A percentile compares a stretch with the other conserved stretches of the same genome.
Conservation (phyloP, 768 basidiomycete genomes). For the Suillus paluster region DNA sequence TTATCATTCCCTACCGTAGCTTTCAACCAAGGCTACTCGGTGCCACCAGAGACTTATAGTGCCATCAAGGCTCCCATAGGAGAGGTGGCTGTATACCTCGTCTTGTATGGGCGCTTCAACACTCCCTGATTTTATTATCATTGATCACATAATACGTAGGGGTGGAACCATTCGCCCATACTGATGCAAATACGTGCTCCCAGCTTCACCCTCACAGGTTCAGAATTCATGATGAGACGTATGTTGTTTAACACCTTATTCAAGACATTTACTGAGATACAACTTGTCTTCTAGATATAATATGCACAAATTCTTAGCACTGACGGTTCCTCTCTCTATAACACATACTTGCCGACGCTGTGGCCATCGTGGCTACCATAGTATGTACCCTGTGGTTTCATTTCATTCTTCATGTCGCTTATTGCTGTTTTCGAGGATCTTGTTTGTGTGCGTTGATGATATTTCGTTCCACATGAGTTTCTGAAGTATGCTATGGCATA, state of each 20-base stretch:
- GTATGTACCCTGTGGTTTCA: conserved; percentile 45
- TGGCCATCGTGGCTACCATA: conserved; percentile 98
- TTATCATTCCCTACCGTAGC: too few species aligned
- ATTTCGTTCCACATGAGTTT: neutral
- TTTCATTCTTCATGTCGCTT: too few species aligned
- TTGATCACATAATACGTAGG: conserved; percentile 37
- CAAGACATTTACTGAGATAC: conserved; percentile 13
- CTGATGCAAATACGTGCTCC: conserved; percentile 97
- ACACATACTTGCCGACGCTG: conserved; percentile 93
- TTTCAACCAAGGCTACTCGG: too few species aligned
- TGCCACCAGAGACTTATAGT: too few species aligned
- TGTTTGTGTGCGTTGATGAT: conserved; percentile 77
- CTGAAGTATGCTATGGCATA: neutral
- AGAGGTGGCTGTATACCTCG: too few species aligned
- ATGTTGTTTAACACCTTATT: conserved; percentile 37
- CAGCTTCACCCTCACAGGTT: conserved; percentile 94
- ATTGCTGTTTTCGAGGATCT: conserved; percentile 55
- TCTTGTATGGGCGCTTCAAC: neutral
- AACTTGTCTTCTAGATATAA: conserved; percentile 40
- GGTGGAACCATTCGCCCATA: conserved; percentile 97
- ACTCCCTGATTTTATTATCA: neutral
- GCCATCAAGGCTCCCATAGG: too few species aligned
- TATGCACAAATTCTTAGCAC: conserved; percentile 12
- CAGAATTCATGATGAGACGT: conserved; percentile 99
- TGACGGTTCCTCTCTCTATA: conserved; percentile 32